Evolutionary conservation across 257 asterid species (phyloP).

Genomic region (Hygrophila difformis): DNA sequence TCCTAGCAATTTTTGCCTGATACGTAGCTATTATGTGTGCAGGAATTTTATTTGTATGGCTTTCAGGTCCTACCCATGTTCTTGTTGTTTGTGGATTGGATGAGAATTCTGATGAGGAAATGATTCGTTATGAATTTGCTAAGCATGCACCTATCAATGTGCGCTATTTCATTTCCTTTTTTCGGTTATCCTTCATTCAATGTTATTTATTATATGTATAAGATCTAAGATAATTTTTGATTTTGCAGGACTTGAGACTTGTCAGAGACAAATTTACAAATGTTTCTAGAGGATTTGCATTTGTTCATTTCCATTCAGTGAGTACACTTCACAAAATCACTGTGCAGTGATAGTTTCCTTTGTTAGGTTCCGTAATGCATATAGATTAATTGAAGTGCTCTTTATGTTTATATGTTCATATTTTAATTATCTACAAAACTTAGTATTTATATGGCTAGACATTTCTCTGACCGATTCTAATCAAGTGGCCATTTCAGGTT

Average conservation of each 20-base stretch:
- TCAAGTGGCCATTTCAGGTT: neutral
- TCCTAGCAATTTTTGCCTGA: slow-evolving; percentile 6
- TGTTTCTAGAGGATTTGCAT: slow-evolving; percentile 97
- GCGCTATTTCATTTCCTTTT: neutral
- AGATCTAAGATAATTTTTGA: slow-evolving; percentile 14
- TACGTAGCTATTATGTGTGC: slow-evolving; percentile 8
- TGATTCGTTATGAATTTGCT: slow-evolving; percentile 95
- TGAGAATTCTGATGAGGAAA: slow-evolving; percentile 98
- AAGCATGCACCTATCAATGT: slow-evolving; percentile 98
- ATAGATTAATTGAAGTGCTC: no score
- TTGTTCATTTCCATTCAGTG: slow-evolving; percentile 86
- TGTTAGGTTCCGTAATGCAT: no score
- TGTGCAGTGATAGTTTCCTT: neutral
- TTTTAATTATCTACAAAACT: neutral
- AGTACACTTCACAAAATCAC: neutral
- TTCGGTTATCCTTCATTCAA: neutral
- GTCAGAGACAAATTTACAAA: slow-evolving; percentile 97
- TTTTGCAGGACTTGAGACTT: slow-evolving; percentile 84
- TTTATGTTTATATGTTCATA: no score
- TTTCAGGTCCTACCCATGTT: slow-evolving; percentile 91
- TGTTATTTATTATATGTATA: slow-evolving; percentile 9
- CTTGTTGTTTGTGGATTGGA: slow-evolving; percentile 98
- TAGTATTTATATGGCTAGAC: neutral
- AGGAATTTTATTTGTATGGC: slow-evolving; percentile 14
- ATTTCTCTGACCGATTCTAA: no score